Evolutionary conservation across 345 rosid species (phyloP).

Genomic region (Aegle marmelos): DNA sequence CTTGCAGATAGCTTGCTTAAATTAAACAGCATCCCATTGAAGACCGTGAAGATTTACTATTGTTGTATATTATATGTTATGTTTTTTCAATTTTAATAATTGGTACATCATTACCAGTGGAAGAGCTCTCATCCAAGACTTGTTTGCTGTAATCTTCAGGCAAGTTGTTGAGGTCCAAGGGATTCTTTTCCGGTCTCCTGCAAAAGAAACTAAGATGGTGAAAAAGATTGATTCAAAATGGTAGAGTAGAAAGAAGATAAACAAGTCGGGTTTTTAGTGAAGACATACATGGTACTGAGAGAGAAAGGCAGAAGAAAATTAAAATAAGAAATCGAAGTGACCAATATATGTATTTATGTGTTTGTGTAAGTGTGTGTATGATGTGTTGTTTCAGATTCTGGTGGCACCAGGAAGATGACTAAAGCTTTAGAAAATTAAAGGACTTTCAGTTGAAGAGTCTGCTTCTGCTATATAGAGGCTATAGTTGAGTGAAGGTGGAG

Average conservation of each 20-base stretch:
- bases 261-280: conserved; percentile 13
- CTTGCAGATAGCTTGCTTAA: neutral
- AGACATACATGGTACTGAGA: conserved; percentile 78
- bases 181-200: conserved; percentile 79
- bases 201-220: neutral
- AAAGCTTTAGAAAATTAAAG: conserved; percentile 45
- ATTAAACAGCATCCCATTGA: neutral
- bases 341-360: too few species aligned
- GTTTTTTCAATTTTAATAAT: too few species aligned
- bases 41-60: neutral
- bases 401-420: conserved; percentile 22
- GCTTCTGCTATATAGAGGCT: conserved; percentile 71
- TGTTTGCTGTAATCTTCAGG: conserved; percentile 72
- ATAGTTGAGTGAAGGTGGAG: conserved; percentile 52
- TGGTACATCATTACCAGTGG: conserved; percentile 42
- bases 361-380: too few species aligned
- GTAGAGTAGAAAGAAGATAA: neutral
- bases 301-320: conserved; percentile 29
- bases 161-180: conserved; percentile 94
- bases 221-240: conserved; percentile 18
- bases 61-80: too few species aligned
- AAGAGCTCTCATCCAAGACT: conserved; percentile 54
- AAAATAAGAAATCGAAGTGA: neutral
- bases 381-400: neutral
- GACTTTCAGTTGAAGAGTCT: conserved; percentile 72